phyloP scores from a whole-genome alignment of 352 stramenopile genomes.

The Phytophthora kernoviae region DNA sequence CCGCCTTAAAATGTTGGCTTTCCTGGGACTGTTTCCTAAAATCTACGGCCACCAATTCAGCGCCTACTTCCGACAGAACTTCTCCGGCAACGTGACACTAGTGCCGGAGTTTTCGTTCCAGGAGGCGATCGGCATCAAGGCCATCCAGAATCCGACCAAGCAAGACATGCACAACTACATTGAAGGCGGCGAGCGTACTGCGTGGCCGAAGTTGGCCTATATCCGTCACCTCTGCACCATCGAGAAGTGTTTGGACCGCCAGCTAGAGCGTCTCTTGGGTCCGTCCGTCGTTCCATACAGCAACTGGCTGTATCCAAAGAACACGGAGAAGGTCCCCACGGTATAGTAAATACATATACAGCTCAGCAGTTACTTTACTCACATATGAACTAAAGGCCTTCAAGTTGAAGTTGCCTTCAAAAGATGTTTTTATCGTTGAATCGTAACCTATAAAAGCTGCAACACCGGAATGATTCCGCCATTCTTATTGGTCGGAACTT shows the following conservation, averaged over 20 bases:
- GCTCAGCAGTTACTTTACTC: too few species aligned
- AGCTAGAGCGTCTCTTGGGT: constrained; percentile 36
- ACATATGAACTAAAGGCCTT: constrained; percentile 1
- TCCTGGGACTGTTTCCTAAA: constrained; percentile 87
- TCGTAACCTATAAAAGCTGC: constrained; percentile 12
- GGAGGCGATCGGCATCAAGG: constrained; percentile 79
- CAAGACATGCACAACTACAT: constrained; percentile 81
- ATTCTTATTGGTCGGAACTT: constrained; percentile 14
- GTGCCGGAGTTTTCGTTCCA: constrained; percentile 90
- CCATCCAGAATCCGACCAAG: constrained; percentile 83
- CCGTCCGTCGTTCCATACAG: constrained; percentile 23
- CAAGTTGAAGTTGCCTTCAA: constrained; percentile 16
- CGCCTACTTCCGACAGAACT: constrained; percentile 92
- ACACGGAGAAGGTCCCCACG: not conserved
- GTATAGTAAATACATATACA: constrained; percentile 1
- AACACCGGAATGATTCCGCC: constrained; percentile 23
- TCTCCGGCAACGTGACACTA: constrained; percentile 97
- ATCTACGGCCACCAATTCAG: constrained; percentile 84
- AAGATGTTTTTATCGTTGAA: constrained; percentile 21
- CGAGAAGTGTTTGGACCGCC: constrained; percentile 72
- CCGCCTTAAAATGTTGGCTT: constrained; percentile 74
- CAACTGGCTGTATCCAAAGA: constrained; percentile 28
- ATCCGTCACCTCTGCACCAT: constrained; percentile 94
- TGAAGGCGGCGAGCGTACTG: constrained; percentile 85
- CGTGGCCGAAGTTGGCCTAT: constrained; percentile 92